Conservation (phyloP, 306 rosid species). For the Prunus mira region DNA sequence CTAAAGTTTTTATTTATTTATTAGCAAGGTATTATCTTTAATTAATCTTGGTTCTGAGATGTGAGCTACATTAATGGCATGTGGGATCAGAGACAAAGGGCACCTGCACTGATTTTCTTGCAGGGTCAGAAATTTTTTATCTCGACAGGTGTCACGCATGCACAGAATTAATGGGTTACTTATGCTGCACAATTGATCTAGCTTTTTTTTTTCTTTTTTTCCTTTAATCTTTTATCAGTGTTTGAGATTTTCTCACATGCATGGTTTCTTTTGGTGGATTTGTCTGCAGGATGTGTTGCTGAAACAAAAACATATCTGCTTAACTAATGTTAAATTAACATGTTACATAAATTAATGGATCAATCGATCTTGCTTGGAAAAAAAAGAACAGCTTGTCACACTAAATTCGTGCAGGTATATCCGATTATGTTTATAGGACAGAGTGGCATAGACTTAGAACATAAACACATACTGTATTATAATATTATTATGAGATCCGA, state of each 20-base stretch:
- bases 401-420: background rate
- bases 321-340: background rate
- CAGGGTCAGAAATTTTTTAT: background rate
- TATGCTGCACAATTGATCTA: constrained; percentile 11
- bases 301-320: background rate
- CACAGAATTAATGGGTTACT: background rate
- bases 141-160: constrained; percentile 5
- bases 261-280: background rate
- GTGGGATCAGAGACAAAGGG: constrained; percentile 9
- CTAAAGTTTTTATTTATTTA: background rate
- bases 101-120: constrained; percentile 19
- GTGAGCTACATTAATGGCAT: constrained; percentile 11
- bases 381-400: background rate
- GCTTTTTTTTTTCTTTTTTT: background rate
- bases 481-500: background rate
- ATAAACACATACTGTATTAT: no score
- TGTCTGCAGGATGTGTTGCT: background rate
- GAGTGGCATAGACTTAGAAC: background rate
- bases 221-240: constrained; percentile 1
- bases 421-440: background rate
- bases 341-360: background rate
- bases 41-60: background rate
- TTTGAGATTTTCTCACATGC: constrained; percentile 14
- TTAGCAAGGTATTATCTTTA: background rate
- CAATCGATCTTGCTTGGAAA: background rate